Percentiles rank a stretch among this genome's conserved stretches.
phyloP scores from a whole-genome alignment of 1,284 basidiomycete species.

The Leucoagaricus sp. region DNA sequence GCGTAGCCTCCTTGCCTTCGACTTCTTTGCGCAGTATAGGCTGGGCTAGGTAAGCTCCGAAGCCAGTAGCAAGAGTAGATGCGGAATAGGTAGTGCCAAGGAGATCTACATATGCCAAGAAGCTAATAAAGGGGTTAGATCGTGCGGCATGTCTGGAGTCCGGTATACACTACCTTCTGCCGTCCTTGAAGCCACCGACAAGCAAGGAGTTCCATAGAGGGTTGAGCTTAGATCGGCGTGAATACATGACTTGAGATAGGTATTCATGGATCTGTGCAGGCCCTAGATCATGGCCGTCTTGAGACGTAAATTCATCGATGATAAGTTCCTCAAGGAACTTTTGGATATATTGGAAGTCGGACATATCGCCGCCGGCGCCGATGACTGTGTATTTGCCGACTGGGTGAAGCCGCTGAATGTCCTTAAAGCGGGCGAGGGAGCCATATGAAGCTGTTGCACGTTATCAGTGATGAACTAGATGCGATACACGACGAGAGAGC shows the following conservation, averaged over 20 bases:
- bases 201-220: conserved; percentile 96
- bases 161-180: conserved; percentile 54
- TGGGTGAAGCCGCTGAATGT: conserved; percentile 84
- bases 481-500: conserved; percentile 17
- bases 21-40: conserved; percentile 90
- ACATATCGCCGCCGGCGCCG: conserved; percentile 96
- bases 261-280: conserved; percentile 95
- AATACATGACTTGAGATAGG: conserved; percentile 91
- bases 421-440: conserved; percentile 96
- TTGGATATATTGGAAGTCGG: conserved; percentile 96
- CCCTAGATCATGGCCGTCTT: conserved; percentile 85
- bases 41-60: conserved; percentile 93
- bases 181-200: conserved; percentile 89
- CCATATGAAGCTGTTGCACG: conserved; percentile 86
- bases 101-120: conserved; percentile 95
- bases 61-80: conserved; percentile 96
- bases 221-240: conserved; percentile 84
- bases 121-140: conserved; percentile 45
- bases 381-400: conserved; percentile 87
- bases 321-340: conserved; percentile 72
- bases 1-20: conserved; percentile 75
- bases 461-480: background rate
- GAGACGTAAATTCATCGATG: conserved; percentile 78
- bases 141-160: background rate
- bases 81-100: conserved; percentile 94